Percentiles rank a stretch among this genome's conserved stretches.
These are phyloP conservation scores for Termitomyces titanicus DNA, from an alignment of 768 basidiomycete species.

Conservation along the genomic window DNA sequence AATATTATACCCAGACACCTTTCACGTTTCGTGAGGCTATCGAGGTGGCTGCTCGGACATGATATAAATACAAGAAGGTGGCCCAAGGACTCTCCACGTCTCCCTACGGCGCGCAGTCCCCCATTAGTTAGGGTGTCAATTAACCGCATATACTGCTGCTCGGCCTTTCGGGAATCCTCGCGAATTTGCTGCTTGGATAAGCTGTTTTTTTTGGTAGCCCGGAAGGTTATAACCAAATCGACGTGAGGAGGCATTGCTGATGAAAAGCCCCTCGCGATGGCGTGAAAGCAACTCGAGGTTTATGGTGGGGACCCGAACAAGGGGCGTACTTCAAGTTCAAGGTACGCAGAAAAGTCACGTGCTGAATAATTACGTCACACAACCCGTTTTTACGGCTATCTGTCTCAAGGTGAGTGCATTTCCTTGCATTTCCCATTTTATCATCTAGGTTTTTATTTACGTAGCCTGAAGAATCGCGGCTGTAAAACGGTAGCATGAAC, in stretches of 20 bases:
- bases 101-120: conserved; percentile 68
- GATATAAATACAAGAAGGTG: conserved; percentile 75
- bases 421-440: too few relatives aligned
- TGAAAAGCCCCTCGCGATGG: not conserved
- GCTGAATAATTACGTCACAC: too few relatives aligned
- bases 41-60: conserved; percentile 59
- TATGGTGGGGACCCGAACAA: not conserved
- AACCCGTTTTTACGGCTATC: too few relatives aligned
- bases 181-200: conserved; percentile 60
- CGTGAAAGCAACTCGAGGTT: not conserved
- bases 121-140: conserved; percentile 56
- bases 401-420: too few relatives aligned
- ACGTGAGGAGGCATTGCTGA: conserved; percentile 41
- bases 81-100: conserved; percentile 72
- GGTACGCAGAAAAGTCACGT: not conserved
- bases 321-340: not conserved
- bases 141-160: conserved; percentile 66
- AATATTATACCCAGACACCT: conserved; percentile 42
- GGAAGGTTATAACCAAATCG: conserved; percentile 74
- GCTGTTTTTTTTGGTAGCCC: conserved; percentile 43
- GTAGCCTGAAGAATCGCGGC: too few relatives aligned
- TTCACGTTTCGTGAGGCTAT: conserved; percentile 68
- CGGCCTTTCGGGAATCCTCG: conserved; percentile 60
- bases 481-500: too few relatives aligned
- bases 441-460: too few relatives aligned